Conservation (phyloP, 225 moss, liverwort and hornwort species). For the Rhytidiadelphus loreus region DNA sequence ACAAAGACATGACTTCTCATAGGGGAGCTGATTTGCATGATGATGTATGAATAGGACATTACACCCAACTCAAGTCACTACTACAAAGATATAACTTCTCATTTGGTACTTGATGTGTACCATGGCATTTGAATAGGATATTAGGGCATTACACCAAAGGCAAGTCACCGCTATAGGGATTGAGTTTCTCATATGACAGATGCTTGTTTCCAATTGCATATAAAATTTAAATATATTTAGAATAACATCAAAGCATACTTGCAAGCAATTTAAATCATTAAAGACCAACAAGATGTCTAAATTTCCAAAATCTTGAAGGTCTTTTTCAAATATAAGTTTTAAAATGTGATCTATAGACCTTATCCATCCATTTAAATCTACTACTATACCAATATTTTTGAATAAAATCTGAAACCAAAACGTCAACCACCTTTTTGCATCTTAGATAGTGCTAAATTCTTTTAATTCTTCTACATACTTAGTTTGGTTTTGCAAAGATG, state of each 20-base stretch:
- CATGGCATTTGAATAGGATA: not conserved
- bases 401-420: not conserved
- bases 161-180: not conserved
- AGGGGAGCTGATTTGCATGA: not conserved
- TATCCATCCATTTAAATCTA: not conserved
- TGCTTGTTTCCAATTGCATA: not conserved
- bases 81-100: not conserved
- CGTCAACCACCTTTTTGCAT: not conserved
- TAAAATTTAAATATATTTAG: not conserved
- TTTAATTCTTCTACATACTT: not conserved
- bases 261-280: not conserved
- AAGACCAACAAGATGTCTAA: not conserved
- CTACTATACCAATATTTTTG: not conserved
- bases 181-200: accelerated
- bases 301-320: not conserved
- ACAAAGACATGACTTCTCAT: not conserved
- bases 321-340: not conserved
- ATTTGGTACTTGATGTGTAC: not conserved
- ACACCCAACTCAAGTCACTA: accelerated
- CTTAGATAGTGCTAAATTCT: not conserved
- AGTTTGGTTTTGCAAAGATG: not conserved
- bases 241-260: not conserved
- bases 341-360: not conserved
- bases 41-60: not conserved
- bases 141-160: accelerated